phyloP scores from a whole-genome alignment of 2,329 filamentous ascomycete genomes.

The Colletotrichum neosansevieriae region DNA sequence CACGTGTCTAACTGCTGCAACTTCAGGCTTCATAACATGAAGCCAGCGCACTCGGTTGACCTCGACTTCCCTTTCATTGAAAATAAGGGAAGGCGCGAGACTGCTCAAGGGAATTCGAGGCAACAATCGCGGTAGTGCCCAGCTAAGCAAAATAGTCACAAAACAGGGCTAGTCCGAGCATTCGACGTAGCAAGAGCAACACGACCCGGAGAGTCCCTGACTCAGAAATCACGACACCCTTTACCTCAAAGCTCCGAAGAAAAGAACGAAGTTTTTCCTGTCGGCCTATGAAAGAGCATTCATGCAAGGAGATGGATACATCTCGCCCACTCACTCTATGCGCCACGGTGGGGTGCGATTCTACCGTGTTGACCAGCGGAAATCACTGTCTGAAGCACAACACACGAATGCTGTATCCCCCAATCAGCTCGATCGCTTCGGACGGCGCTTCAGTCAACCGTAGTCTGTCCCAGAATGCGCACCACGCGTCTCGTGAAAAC shows the following conservation, averaged over 20 bases:
- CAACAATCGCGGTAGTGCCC: not conserved
- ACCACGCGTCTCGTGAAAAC: not conserved
- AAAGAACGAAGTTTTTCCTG: not conserved
- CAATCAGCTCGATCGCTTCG: too few relatives aligned
- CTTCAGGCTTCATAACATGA: constrained; percentile 23
- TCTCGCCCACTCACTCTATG: not conserved
- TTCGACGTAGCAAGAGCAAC: too few relatives aligned
- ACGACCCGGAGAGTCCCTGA: too few relatives aligned
- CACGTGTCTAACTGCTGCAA: constrained; percentile 4
- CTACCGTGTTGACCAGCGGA: not conserved
- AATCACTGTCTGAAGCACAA: constrained; percentile 8
- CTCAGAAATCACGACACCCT: too few relatives aligned
- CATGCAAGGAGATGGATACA: constrained; percentile 13
- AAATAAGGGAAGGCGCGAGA: not conserved
- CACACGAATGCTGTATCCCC: not conserved
- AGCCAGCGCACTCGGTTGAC: not conserved
- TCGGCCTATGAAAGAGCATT: not conserved
- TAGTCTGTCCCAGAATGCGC: not conserved
- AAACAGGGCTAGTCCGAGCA: too few relatives aligned
- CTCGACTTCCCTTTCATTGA: not conserved
- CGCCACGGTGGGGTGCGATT: constrained; percentile 6
- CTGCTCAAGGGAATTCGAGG: not conserved
- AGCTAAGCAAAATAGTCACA: not conserved
- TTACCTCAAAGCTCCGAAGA: too few relatives aligned
- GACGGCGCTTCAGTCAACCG: not conserved